Evolutionary conservation across 352 stramenopile species (phyloP), one percentile per base, ranked within the genome.

Genomic region (Pythium plurisporium): DNA sequence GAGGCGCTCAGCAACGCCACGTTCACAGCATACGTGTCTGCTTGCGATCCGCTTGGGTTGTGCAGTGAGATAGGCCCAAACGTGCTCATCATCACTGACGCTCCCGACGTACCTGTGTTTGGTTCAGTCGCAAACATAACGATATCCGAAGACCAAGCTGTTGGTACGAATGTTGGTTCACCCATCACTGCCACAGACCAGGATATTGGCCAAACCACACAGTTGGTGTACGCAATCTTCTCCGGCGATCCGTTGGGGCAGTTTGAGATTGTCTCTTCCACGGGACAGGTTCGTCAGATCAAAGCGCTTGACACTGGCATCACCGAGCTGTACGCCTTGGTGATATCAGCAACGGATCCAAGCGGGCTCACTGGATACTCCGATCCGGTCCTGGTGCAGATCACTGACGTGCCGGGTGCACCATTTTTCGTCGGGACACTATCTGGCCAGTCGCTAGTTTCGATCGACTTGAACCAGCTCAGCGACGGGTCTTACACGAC

Each of bases 401-500:
- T 87, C 10, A 19, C 67, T 8, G 66, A 82, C 37, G 56, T 74
- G 11, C 76, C 74, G 3, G 69, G 60, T 17, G 64, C 76, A 1
- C 76, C 76, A 4, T 82, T 59, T 59, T 87, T 87, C 49, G 64
- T 74, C 14, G 72, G 76, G n/a, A 56, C 60, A 4, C 50, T 56
- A 3, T 27, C 53, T 40, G 55, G 44, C 1, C 69, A 76, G 48
- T 54, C n/a, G 2, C 65, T 64, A 41, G 74, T 76, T 25, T 56
- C 60, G 10, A 36, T 87, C n/a, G 67, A 82, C 38, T 56, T 85
- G 3, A 85, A 57, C 27, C 74, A 82, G 30, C 43, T 79, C 17
- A 60, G 30, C 9, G 46, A 85, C 47, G 74, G 77, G 15, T 69
- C 77, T 0, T 85, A 82, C 41, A 61, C 69, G 8, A 63, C 46